A percentile compares a stretch with the other conserved stretches of the same genome.
These are phyloP conservation scores for Fusarium clavum DNA, from an alignment of 2,329 filamentous ascomycete species.

Conservation along the genomic window DNA sequence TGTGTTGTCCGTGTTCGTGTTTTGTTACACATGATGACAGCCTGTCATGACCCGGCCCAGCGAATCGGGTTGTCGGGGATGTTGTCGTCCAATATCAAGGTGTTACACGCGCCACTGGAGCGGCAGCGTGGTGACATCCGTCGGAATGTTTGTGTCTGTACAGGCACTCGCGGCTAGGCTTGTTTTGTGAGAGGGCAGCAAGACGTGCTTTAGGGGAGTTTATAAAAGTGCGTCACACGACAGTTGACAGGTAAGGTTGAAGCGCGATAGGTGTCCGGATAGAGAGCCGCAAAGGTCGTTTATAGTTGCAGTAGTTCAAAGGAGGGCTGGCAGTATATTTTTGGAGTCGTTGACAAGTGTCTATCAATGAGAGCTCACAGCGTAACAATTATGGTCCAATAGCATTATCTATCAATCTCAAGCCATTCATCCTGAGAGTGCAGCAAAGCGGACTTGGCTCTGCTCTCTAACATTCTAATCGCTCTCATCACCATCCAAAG, in stretches of 20 bases:
- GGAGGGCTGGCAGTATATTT: neutral
- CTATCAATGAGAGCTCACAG: neutral
- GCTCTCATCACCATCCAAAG: constrained; percentile 71
- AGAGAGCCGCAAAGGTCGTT: neutral
- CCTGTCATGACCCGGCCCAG: constrained; percentile 20
- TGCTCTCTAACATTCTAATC: constrained; percentile 53
- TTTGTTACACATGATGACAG: constrained; percentile 10
- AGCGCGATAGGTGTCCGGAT: neutral
- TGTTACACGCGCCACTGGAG: neutral
- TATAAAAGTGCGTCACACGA: constrained; percentile 8
- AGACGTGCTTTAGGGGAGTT: constrained; percentile 1
- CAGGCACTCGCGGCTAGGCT: neutral
- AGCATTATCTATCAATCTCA: neutral
- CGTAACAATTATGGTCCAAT: neutral
- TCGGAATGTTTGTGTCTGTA: constrained; percentile 31
- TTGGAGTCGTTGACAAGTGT: neutral
- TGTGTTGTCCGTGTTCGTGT: neutral
- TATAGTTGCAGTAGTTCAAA: neutral
- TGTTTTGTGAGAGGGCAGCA: constrained; percentile 29
- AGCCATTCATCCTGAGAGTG: neutral
- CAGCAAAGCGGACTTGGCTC: neutral
- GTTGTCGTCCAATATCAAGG: constrained; percentile 4
- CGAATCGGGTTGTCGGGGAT: constrained; percentile 26
- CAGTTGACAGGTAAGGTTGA: constrained; percentile 1
- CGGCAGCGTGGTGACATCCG: constrained; percentile 23